Evolutionary conservation across 2,329 filamentous ascomycete genomes (phyloP), one percentile per base, ranked within the genome.

Genomic region (Aureobasidium sp.): DNA sequence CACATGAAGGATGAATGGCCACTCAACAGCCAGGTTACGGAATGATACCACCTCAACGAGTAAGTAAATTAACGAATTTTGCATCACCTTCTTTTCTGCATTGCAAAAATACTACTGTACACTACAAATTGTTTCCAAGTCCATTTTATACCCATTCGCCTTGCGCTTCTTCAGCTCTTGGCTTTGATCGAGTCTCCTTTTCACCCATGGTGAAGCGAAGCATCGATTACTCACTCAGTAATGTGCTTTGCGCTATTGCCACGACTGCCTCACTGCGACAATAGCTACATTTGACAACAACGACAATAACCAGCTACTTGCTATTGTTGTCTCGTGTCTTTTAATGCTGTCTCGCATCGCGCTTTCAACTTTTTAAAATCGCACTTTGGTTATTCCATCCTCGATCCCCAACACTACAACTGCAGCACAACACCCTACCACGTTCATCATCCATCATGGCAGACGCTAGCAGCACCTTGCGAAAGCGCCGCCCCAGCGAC

Each of bases 31-130:
- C 62, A 49, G 37, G 12, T 51, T 60, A 36, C 49, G 42, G 22
- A 29, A 58, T 60, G 55, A 63, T 60, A 63, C 62, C 62, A 60
- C 61, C 61, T 63, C 62, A 63, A 63, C 62, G 55, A 60, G 55
- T 58, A 58, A 58, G 55, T 58, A 58, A 58, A 57, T 36, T 41
- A 57, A 47, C 42, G 8, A 58, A 48, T 37, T 47, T 58, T 58
- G 31, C 42, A 47, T n/a, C 20, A n/a, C 20, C 36, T 29, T 47
- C 42, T 20, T 27, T 45, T 57, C 42, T 36, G 27, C 53, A 44
- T 20, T 27, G 49, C 22, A 36, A 20, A 53, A 34, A 22, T 11
- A 51, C 31, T 6, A 34, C 12, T 34, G 31, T 8, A 14, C n/a
- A 36, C 15, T 4, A 53, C n/a, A 39, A 25, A 17, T 39, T 37